A percentile compares a stretch with the other conserved stretches of the same genome.
Conservation (phyloP, 768 basidiomycete species). For the Phanerochaete sordida region DNA sequence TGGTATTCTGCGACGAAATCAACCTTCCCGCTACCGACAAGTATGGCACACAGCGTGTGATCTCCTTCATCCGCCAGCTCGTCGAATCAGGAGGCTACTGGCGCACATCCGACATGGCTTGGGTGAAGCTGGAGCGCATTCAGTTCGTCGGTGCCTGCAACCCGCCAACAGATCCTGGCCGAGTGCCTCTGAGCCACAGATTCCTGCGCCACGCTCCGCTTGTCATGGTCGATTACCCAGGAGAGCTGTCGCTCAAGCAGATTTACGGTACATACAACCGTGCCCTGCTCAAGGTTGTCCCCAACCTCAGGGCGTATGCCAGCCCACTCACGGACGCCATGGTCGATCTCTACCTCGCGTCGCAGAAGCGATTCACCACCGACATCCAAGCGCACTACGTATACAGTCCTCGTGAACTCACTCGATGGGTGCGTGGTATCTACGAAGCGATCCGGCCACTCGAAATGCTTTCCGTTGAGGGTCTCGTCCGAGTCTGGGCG, state of each 20-base stretch:
- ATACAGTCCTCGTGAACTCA: slow-evolving; percentile 98
- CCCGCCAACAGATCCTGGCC: slow-evolving; percentile 97
- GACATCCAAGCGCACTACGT: slow-evolving; percentile 99
- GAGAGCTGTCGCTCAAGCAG: slow-evolving; percentile 93
- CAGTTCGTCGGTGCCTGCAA: slow-evolving; percentile 99
- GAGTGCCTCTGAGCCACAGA: slow-evolving; percentile 95
- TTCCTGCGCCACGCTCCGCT: slow-evolving; percentile 97
- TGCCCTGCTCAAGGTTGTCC: slow-evolving; percentile 92
- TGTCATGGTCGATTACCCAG: slow-evolving; percentile 99
- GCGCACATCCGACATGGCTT: slow-evolving; percentile 90
- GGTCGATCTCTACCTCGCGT: slow-evolving; percentile 93
- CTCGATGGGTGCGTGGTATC: slow-evolving; percentile 95
- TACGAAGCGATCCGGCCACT: slow-evolving; percentile 95
- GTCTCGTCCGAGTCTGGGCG: slow-evolving; percentile 95
- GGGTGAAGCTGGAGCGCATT: slow-evolving; percentile 98
- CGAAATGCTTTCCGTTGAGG: slow-evolving; percentile 91
- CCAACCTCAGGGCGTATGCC: slow-evolving; percentile 87
- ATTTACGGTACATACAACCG: slow-evolving; percentile 99
- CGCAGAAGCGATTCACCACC: slow-evolving; percentile 92
- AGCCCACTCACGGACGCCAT: slow-evolving; percentile 96
- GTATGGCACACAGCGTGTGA: slow-evolving; percentile 97
- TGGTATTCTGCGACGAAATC: slow-evolving; percentile 99
- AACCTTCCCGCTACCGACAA: slow-evolving; percentile 96
- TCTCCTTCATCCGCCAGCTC: slow-evolving; percentile 96
- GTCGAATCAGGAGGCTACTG: slow-evolving; percentile 95